Base-by-base conservation (phyloP, 169 alveolate species). In the Plasmodium vinckei region DNA sequence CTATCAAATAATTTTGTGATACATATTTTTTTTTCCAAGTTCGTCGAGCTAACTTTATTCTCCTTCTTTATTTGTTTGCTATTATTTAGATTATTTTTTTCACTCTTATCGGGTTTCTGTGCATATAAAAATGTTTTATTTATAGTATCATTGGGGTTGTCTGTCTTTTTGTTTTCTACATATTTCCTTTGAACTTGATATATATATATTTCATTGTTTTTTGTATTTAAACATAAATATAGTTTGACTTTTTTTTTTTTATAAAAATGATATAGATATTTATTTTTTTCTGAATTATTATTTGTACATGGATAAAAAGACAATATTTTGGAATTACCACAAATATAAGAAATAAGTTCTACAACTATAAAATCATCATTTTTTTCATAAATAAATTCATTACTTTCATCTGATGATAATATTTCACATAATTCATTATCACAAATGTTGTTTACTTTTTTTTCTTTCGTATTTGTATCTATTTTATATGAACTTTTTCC, bases 241-340 rank as follows among this genome's bases (percentile, higher is more conserved):
- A 79, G 27, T 27, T 79, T 79, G 13, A 54, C 57, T 70, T 70
- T 79, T 59, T 79, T 79, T 53, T 79, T 79, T 57, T 71, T 57
- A 70, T 79, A 79, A 67, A 79, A 79, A 63, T 79, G 89, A 17
- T 79, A 70, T 7, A 79, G 72, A 60, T 79, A 79, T 71, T 79
- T 79, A 71, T 67, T 79, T 60, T 79, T 79, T 9, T 51, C 82
- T 9, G 82, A 79, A 42, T 67, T 79, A 15, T 51, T 70, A 39
- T 70, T 68, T 44, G 89, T 79, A 42, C 82, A 65, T 3, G 89
- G 89, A 44, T 79, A 79, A 53, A 65, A 79, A 3, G 89, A 65
- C 13, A 79, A 65, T 65, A 79, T 64, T 53, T 39, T 79, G 33
- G 89, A 67, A 9, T 79, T 79, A 5, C 89, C 89, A 39, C 84